Conservation (phyloP, 1,284 basidiomycete genomes). For the Melampsora occidentalis region DNA sequence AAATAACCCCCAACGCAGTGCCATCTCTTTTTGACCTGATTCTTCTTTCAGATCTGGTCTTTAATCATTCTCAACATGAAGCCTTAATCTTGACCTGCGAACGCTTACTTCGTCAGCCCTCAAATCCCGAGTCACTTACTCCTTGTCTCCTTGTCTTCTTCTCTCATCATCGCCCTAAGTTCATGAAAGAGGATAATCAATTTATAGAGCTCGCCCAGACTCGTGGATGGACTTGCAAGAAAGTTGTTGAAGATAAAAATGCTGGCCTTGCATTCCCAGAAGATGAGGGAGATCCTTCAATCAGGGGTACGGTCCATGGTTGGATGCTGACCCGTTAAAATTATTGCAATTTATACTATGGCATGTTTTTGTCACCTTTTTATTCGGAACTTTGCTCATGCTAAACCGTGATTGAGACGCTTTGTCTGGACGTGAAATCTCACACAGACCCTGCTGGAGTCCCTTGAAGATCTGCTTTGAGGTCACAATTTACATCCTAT, state of each 20-base stretch:
- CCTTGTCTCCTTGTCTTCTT: slow-evolving; percentile 37
- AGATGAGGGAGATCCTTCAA: slow-evolving; percentile 24
- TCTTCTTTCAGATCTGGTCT: slow-evolving; percentile 33
- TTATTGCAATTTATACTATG: too few species aligned
- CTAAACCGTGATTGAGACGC: too few species aligned
- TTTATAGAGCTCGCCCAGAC: slow-evolving; percentile 18
- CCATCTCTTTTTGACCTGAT: slow-evolving; percentile 16
- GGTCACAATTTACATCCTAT: too few species aligned
- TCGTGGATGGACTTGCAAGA: slow-evolving; percentile 20
- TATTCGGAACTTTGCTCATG: too few species aligned
- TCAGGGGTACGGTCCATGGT: slow-evolving; percentile 37
- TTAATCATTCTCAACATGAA: slow-evolving; percentile 38
- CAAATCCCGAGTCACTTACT: background rate
- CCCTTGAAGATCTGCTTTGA: too few species aligned
- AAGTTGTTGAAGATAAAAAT: slow-evolving; percentile 27
- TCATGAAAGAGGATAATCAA: slow-evolving; percentile 8
- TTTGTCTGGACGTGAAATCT: too few species aligned
- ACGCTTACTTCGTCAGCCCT: background rate
- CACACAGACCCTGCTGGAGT: too few species aligned
- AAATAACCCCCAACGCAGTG: background rate
- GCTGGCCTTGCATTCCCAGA: slow-evolving; percentile 29
- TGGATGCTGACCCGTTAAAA: slow-evolving; percentile 30
- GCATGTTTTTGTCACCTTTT: too few species aligned
- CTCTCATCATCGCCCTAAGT: slow-evolving; percentile 35
- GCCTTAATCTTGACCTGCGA: slow-evolving; percentile 26